These are phyloP conservation scores for Triticum urartu DNA, from an alignment of 176 grass and related monocot species.

Conservation along the genomic window DNA sequence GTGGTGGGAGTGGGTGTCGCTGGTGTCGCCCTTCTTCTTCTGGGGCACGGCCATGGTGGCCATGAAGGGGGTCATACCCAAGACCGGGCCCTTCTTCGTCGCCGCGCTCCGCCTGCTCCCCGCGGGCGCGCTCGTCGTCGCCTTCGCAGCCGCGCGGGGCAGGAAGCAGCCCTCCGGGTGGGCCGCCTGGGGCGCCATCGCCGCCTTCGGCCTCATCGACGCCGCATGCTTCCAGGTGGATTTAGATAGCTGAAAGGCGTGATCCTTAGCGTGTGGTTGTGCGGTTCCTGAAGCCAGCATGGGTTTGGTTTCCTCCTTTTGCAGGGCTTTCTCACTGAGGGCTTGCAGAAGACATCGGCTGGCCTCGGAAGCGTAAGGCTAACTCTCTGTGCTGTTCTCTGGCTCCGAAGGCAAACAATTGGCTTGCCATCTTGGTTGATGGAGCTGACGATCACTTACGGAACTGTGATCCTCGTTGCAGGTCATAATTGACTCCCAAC, in stretches of 20 bases:
- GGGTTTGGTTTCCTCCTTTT: not conserved
- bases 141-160: slow-evolving; percentile 65
- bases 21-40: slow-evolving; percentile 99
- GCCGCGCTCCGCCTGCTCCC: slow-evolving; percentile 72
- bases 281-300: slow-evolving; percentile 3
- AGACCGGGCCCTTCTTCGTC: slow-evolving; percentile 90
- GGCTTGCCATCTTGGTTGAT: slow-evolving; percentile 11
- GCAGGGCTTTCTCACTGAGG: slow-evolving; percentile 94
- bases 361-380: slow-evolving; percentile 86
- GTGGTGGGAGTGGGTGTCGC: slow-evolving; percentile 60
- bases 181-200: slow-evolving; percentile 69
- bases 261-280: slow-evolving; percentile 3
- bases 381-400: slow-evolving; percentile 21
- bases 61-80: slow-evolving; percentile 98
- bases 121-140: slow-evolving; percentile 64
- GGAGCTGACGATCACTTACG: slow-evolving; percentile 11
- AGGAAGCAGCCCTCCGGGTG: slow-evolving; percentile 71
- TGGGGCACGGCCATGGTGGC: slow-evolving; percentile 99
- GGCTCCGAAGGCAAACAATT: slow-evolving; percentile 1
- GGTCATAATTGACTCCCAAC: slow-evolving; percentile 96
- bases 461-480: slow-evolving; percentile 41
- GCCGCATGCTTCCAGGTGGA: slow-evolving; percentile 89
- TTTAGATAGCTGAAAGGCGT: not conserved
- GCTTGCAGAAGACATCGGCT: slow-evolving; percentile 82
- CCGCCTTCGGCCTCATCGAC: slow-evolving; percentile 63